These are phyloP conservation scores for Vitis cinerea DNA, from an alignment of 164 flowering plant genomes.

Conservation along the genomic window DNA sequence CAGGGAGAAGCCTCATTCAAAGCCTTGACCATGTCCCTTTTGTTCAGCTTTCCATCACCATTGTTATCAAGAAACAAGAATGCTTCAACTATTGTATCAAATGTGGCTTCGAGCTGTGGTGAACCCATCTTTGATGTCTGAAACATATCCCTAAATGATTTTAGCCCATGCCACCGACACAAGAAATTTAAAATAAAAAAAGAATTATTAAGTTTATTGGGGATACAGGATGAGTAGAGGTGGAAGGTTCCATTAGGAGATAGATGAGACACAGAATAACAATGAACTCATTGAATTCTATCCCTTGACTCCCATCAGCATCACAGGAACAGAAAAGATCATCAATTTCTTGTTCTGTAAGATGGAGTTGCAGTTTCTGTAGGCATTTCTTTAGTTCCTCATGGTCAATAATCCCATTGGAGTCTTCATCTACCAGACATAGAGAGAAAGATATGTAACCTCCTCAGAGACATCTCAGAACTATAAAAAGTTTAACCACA, in stretches of 20 bases:
- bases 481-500: background rate
- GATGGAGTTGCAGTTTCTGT: conserved; percentile 40
- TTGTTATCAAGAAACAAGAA: conserved; percentile 78
- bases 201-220: background rate
- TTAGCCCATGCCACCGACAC: background rate
- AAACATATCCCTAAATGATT: conserved; percentile 17
- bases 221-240: conserved; percentile 28
- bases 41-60: conserved; percentile 72
- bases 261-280: conserved; percentile 73
- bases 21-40: conserved; percentile 62
- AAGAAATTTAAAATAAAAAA: background rate
- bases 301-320: conserved; percentile 52
- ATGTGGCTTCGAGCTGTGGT: conserved; percentile 54
- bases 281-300: conserved; percentile 71
- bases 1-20: conserved; percentile 48
- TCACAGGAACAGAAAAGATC: conserved; percentile 67
- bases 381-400: conserved; percentile 65
- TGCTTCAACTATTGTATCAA: conserved; percentile 62
- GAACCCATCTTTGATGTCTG: conserved; percentile 46
- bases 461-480: background rate
- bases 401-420: conserved; percentile 53
- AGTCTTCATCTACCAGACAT: conserved; percentile 51
- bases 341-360: conserved; percentile 49
- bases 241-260: conserved; percentile 48
- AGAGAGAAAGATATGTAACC: background rate